Conservation (phyloP, 164 flowering plant species). For the Houttuynia cordata region DNA sequence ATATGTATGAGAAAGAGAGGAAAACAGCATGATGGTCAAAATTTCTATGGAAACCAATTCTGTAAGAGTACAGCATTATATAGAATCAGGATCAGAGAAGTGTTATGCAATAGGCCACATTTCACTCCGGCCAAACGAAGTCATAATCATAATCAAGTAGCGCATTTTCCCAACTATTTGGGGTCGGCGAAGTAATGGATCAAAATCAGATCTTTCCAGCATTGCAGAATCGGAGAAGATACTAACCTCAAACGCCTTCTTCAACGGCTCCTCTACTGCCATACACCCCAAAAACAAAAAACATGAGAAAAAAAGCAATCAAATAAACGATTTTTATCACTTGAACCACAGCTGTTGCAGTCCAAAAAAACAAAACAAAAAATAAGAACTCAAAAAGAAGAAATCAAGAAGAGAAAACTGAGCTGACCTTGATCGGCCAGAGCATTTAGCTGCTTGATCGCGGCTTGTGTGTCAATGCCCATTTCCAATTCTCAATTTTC, state of each 20-base stretch:
- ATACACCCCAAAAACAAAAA: not conserved
- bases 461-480: conserved; percentile 39
- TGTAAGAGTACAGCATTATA: not conserved
- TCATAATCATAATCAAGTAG: too few relatives aligned
- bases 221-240: not conserved
- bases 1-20: too few relatives aligned
- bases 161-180: too few relatives aligned
- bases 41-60: too few relatives aligned
- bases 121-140: not conserved
- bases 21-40: too few relatives aligned
- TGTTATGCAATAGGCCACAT: too few relatives aligned
- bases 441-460: conserved; percentile 35
- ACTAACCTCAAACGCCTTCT: conserved; percentile 23
- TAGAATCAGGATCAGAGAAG: not conserved
- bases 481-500: conserved; percentile 13
- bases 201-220: conserved; percentile 1
- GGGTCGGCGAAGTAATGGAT: too few relatives aligned
- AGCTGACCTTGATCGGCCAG: conserved; percentile 41
- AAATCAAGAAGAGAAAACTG: not conserved
- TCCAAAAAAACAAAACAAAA: not conserved
- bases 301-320: too few relatives aligned
- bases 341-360: not conserved
- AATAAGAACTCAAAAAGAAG: too few relatives aligned
- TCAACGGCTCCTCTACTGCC: conserved; percentile 23
- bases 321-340: not conserved